phyloP scores from a whole-genome alignment of 139 green algal genomes.

The Parachlorella kessleri region DNA sequence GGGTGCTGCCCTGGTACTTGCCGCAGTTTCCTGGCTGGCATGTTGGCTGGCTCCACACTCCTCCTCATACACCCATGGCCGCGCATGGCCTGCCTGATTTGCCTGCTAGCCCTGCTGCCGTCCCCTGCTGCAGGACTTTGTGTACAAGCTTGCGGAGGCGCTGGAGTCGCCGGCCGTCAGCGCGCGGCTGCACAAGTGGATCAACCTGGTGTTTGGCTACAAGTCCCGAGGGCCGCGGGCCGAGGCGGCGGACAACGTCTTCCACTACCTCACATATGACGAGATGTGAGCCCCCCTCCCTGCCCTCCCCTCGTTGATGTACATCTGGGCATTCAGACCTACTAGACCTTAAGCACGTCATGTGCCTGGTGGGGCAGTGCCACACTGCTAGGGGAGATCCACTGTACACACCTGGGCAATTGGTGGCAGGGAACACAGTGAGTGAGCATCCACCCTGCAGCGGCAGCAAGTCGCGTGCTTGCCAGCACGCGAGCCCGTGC shows the following conservation, averaged over 20 bases:
- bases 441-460: too few relatives aligned
- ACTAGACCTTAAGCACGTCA: conserved; percentile 14
- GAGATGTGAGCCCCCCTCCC: conserved; percentile 41
- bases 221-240: conserved; percentile 43
- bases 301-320: background rate
- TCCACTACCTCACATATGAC: conserved; percentile 81
- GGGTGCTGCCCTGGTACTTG: too few relatives aligned
- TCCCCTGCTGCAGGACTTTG: conserved; percentile 45
- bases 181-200: conserved; percentile 67
- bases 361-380: background rate
- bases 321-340: background rate
- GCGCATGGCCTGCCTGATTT: too few relatives aligned
- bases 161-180: conserved; percentile 70
- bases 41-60: too few relatives aligned
- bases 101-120: too few relatives aligned
- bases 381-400: too few relatives aligned
- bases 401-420: too few relatives aligned
- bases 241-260: conserved; percentile 70
- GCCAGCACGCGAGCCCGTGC: background rate
- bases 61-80: too few relatives aligned
- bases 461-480: too few relatives aligned
- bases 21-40: too few relatives aligned
- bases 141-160: conserved; percentile 48
- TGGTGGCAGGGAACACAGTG: too few relatives aligned
- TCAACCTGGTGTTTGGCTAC: conserved; percentile 80